Conservation (phyloP, 805 yeast species). For the Saturnispora halmiae region DNA sequence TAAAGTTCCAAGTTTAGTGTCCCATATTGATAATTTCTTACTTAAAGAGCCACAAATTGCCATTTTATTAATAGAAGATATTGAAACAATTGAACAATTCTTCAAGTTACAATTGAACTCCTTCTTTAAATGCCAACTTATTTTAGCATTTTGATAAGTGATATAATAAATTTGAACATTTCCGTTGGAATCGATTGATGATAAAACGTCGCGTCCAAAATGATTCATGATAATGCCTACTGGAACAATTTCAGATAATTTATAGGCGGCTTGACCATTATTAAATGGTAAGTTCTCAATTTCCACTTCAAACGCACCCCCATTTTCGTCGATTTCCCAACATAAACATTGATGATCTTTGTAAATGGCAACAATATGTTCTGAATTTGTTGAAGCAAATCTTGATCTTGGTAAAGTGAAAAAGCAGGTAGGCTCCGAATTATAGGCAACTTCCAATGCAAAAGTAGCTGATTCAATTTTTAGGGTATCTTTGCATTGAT, state of each 20-base stretch:
- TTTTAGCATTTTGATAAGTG: slow-evolving; percentile 16
- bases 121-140: slow-evolving; percentile 47
- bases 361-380: slow-evolving; percentile 45
- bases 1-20: slow-evolving; percentile 52
- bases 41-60: slow-evolving; percentile 59
- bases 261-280: slow-evolving; percentile 22
- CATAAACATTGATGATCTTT: slow-evolving; percentile 29
- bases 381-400: slow-evolving; percentile 16
- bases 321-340: slow-evolving; percentile 35
- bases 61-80: slow-evolving; percentile 66
- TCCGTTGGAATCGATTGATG: slow-evolving; percentile 50
- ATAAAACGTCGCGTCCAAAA: slow-evolving; percentile 38
- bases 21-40: slow-evolving; percentile 65
- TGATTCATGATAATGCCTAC: slow-evolving; percentile 35
- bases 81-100: slow-evolving; percentile 48
- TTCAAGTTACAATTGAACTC: slow-evolving; percentile 47
- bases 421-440: slow-evolving; percentile 21
- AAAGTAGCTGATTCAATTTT: background rate
- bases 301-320: slow-evolving; percentile 2
- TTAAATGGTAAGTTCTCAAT: slow-evolving; percentile 31
- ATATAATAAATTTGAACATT: slow-evolving; percentile 39
- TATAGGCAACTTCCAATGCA: slow-evolving; percentile 4
- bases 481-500: slow-evolving; percentile 43
- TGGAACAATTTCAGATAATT: slow-evolving; percentile 52
- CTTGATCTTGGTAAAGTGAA: slow-evolving; percentile 30